Evolutionary conservation across 2,329 filamentous ascomycete species (phyloP), one percentile per base, ranked within the genome.

Genomic region (Rhexocercosporidium sp.): DNA sequence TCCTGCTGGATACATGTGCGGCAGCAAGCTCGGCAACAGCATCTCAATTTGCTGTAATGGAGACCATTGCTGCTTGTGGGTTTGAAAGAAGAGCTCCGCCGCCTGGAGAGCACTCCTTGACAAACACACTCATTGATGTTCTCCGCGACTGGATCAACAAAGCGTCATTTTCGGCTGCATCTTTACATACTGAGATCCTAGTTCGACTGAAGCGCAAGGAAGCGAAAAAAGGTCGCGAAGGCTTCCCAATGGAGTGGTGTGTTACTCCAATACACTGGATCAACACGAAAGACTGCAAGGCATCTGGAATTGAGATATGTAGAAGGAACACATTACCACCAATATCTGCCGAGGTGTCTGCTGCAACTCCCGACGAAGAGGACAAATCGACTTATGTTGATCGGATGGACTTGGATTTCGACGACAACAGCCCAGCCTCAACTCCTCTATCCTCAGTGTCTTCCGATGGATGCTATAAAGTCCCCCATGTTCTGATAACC

Each of bases 401-500:
- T n/a, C 8, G 20, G 1, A 56, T 56, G 53, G 53, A 56, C 1
- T 12, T 56, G 16, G 53, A 56, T 56, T 22, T 56, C 3, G 46
- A 49, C 14, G 46, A 49, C 46, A 49, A 27, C 1, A 49, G 46
- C 46, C 25, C 46, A 49, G 16, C 20, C 46, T 49, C 46, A 4
- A 49, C 46, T 12, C 22, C 46, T 27, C 22, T 49, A 5, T 49
- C 46, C 20, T 56, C 53, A 25, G 4, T 56, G 16, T 34, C 53
- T n/a, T 56, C 53, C 16, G 9, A 31, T 4, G 53, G 53, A 39
- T n/a, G 11, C n/a, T 56, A 56, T 25, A 31, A 39, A 39, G 20
- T 56, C 12, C 53, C 53, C 11, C 53, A 57, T 14, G 53, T 57
- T 29, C 18, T 62, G 27, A 62, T 62, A 6, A 37, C 46, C 2